These are phyloP conservation scores for Quercus robur DNA, from an alignment of 306 rosid genomes.

Conservation along the genomic window DNA sequence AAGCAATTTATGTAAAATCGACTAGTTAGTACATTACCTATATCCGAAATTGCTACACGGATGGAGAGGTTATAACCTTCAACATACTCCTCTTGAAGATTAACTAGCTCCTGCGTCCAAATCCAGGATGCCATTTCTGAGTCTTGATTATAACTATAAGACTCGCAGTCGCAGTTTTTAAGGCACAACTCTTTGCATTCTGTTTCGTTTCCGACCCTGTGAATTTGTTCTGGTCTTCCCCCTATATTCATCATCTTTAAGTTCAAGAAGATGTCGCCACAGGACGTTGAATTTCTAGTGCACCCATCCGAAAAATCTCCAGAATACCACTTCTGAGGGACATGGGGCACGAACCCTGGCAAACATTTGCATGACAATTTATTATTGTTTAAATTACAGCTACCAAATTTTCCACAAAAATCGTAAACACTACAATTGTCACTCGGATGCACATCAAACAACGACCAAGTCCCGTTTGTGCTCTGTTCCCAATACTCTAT, in stretches of 20 bases:
- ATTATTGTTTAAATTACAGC: neutral
- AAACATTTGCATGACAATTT: neutral
- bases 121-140: neutral
- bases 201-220: neutral
- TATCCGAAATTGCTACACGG: slow-evolving; percentile 12
- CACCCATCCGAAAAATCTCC: neutral
- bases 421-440: neutral
- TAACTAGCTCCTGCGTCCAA: slow-evolving; percentile 20
- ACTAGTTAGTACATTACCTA: slow-evolving; percentile 23
- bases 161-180: slow-evolving; percentile 8
- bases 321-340: neutral
- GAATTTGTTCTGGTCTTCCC: no score
- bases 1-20: no score
- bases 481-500: neutral
- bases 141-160: slow-evolving; percentile 25
- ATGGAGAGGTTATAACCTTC: neutral
- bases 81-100: slow-evolving; percentile 20
- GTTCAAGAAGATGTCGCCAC: slow-evolving; percentile 14
- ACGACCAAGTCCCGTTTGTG: neutral
- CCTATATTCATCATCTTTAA: neutral
- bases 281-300: neutral
- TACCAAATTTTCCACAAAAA: slow-evolving; percentile 2
- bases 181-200: slow-evolving; percentile 25
- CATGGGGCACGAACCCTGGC: slow-evolving; percentile 5
- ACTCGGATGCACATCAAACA: neutral